Conservation (phyloP, 306 rosid species). For the Quercus parvula region DNA sequence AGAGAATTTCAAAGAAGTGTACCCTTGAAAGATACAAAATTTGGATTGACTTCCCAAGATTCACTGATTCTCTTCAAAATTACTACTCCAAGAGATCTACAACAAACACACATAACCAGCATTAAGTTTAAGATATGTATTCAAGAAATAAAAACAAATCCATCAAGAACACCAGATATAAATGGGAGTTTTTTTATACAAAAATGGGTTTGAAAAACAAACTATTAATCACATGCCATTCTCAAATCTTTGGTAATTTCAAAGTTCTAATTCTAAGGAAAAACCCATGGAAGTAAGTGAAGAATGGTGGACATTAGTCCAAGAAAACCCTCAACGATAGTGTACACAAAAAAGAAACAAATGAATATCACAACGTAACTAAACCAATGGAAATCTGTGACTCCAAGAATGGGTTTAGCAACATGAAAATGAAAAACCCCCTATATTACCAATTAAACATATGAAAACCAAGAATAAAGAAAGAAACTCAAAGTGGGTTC, state of each 20-base stretch:
- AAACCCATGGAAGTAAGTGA: neutral
- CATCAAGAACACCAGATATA: neutral
- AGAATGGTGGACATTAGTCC: too few species aligned
- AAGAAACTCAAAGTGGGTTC: neutral
- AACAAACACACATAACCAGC: conserved; percentile 10
- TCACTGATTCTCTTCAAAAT: conserved; percentile 1
- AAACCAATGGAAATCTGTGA: neutral
- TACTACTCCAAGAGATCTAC: conserved; percentile 31
- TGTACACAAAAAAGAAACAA: neutral
- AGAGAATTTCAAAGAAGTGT: conserved; percentile 11
- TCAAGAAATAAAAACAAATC: neutral
- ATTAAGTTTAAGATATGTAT: neutral
- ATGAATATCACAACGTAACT: neutral
- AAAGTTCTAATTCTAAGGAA: neutral
- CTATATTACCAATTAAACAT: neutral
- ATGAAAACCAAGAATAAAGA: neutral
- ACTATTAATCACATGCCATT: too few species aligned
- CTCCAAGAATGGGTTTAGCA: neutral
- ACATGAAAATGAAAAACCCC: neutral
- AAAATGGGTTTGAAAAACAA: too few species aligned
- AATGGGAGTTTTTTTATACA: neutral
- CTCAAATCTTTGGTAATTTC: neutral
- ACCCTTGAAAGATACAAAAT: conserved; percentile 51
- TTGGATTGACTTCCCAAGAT: conserved; percentile 36
- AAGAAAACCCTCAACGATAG: neutral